A percentile compares a stretch with the other conserved stretches of the same genome.
phyloP scores from a whole-genome alignment of 345 rosid species.

The Rhizophora mangle region DNA sequence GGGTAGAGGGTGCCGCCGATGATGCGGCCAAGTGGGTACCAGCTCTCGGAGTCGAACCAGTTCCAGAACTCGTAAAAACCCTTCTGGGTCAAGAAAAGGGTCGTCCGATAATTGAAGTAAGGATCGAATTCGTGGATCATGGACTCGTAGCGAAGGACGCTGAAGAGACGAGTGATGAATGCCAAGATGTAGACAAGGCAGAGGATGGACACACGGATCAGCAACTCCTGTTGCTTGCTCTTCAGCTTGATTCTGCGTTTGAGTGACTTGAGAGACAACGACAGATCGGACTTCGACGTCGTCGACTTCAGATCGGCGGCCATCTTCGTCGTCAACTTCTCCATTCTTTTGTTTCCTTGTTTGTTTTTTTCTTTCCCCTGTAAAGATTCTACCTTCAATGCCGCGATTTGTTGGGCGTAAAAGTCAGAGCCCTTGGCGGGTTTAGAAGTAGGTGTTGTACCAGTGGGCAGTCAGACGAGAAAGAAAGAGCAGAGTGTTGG shows the following conservation, averaged over 20 bases:
- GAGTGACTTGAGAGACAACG: conserved; percentile 44
- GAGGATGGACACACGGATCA: conserved; percentile 80
- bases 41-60: conserved; percentile 95
- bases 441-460: no score
- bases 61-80: conserved; percentile 98
- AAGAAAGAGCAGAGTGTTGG: no score
- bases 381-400: no score
- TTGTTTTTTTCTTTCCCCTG: no score
- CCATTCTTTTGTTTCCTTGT: no score
- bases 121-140: conserved; percentile 99
- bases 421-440: no score
- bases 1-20: conserved; percentile 97
- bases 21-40: conserved; percentile 97
- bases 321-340: no score
- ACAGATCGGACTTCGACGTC: conserved; percentile 43
- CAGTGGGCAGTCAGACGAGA: no score
- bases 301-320: conserved; percentile 15
- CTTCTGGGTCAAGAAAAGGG: conserved; percentile 69
- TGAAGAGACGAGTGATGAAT: conserved; percentile 79
- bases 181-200: conserved; percentile 77
- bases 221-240: conserved; percentile 89
- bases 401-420: no score
- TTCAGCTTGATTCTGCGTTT: conserved; percentile 39
- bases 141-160: conserved; percentile 93
- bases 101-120: conserved; percentile 89